Evolutionary conservation across 2,329 filamentous ascomycete genomes (phyloP).

Genomic region (Byssothecium circinans): DNA sequence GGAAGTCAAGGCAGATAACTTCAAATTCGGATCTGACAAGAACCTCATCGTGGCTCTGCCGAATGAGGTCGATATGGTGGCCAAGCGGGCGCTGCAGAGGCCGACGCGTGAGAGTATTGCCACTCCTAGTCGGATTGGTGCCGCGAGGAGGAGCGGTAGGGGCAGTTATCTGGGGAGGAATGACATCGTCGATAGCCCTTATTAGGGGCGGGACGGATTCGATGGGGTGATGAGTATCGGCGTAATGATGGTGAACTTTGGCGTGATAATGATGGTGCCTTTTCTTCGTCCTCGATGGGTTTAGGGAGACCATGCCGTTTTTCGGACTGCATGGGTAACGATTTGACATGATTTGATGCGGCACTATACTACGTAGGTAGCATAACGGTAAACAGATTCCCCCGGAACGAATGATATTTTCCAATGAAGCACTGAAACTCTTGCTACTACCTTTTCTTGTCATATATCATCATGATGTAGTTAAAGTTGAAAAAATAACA

Average conservation of each 20-base stretch:
- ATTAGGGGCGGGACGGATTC: constrained; percentile 47
- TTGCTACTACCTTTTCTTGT: too few species aligned
- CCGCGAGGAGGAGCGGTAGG: constrained; percentile 43
- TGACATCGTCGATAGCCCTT: constrained; percentile 79
- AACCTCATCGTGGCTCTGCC: constrained; percentile 96
- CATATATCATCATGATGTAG: too few species aligned
- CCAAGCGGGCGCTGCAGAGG: constrained; percentile 78
- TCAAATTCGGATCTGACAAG: constrained; percentile 95
- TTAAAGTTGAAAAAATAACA: too few species aligned
- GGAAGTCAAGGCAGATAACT: constrained; percentile 96
- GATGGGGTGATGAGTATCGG: too few species aligned
- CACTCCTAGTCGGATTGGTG: constrained; percentile 53
- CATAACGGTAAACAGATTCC: too few species aligned
- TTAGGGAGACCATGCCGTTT: neutral
- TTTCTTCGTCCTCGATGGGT: neutral
- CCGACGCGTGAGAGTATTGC: constrained; percentile 94
- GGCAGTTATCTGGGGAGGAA: constrained; percentile 76
- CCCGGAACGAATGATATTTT: too few species aligned
- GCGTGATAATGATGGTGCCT: neutral
- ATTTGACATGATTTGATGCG: too few species aligned
- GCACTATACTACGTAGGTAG: too few species aligned
- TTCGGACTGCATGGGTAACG: too few species aligned
- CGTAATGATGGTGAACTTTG: too few species aligned
- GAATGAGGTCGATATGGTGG: constrained; percentile 98
- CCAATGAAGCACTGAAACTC: too few species aligned